phyloP scores from a whole-genome alignment of 2,329 filamentous ascomycete genomes.

The Rutstroemia sp. region DNA sequence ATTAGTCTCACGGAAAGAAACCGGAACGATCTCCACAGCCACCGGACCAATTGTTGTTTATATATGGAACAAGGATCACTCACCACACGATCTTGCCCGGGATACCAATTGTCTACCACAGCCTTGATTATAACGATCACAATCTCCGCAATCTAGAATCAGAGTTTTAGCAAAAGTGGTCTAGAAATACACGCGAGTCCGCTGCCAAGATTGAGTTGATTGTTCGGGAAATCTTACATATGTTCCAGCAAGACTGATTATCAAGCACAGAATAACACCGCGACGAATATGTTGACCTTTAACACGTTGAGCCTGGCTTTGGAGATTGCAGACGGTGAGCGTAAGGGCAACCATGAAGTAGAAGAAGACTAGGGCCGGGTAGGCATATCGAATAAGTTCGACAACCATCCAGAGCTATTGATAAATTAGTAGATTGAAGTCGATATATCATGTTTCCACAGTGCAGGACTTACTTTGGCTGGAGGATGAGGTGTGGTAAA shows the following conservation, averaged over 20 bases:
- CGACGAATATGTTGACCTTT: conserved; percentile 35
- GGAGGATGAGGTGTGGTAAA: background rate
- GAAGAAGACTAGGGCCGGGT: conserved; percentile 47
- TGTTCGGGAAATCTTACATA: conserved; percentile 31
- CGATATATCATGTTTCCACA: background rate
- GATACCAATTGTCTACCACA: conserved; percentile 18
- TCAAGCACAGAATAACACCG: conserved; percentile 36
- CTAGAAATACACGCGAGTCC: background rate
- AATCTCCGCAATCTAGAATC: conserved; percentile 26
- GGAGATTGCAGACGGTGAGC: conserved; percentile 46
- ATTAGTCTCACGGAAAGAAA: conserved; percentile 7
- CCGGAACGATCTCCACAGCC: too few species aligned
- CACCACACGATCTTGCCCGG: conserved; percentile 27
- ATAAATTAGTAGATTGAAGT: background rate
- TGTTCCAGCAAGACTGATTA: conserved; percentile 29
- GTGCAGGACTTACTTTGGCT: background rate
- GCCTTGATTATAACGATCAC: conserved; percentile 21
- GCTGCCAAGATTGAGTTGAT: conserved; percentile 36
- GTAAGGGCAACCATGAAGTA: conserved; percentile 49
- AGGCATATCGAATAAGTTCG: conserved; percentile 45
- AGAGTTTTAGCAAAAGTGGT: conserved; percentile 28
- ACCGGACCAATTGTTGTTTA: background rate
- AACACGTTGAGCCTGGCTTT: conserved; percentile 35
- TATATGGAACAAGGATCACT: background rate
- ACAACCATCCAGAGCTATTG: conserved; percentile 17